A percentile compares a stretch with the other conserved stretches of the same genome.
phyloP scores from a whole-genome alignment of 1,284 basidiomycete species.

The Ustilago xerochloae region DNA sequence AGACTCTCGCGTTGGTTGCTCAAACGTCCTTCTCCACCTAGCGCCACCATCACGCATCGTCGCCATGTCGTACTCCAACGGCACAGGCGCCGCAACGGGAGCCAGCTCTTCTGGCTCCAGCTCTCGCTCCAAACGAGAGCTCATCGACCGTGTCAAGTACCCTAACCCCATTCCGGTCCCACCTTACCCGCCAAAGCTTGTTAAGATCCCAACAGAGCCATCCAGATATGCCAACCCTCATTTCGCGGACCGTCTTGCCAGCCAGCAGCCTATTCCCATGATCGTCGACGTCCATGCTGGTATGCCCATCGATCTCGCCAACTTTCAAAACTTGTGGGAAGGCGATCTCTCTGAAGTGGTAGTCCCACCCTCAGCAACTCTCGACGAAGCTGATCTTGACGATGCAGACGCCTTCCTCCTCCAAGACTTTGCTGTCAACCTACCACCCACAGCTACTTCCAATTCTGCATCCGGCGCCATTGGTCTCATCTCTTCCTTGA shows the following conservation, averaged over 20 bases:
- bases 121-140: constrained; percentile 55
- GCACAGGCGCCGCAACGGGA: constrained; percentile 4
- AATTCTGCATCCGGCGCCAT: constrained; percentile 30
- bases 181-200: constrained; percentile 65
- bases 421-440: constrained; percentile 50
- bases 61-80: constrained; percentile 45
- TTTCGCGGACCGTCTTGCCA: constrained; percentile 60
- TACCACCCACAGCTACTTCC: constrained; percentile 28
- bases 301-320: constrained; percentile 64
- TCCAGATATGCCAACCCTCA: constrained; percentile 61
- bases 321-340: constrained; percentile 62
- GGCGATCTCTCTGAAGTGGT: constrained; percentile 45
- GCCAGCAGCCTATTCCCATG: constrained; percentile 59
- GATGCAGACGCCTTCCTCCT: constrained; percentile 63
- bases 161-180: constrained; percentile 67
- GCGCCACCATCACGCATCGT: neutral
- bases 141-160: constrained; percentile 66
- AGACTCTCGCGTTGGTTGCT: neutral
- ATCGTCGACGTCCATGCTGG: constrained; percentile 65
- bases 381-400: constrained; percentile 50
- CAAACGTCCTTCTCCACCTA: constrained; percentile 1
- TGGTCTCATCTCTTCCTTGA: constrained; percentile 37
- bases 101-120: constrained; percentile 19
- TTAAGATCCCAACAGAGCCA: constrained; percentile 54
- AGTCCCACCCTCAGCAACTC: constrained; percentile 10